Evolutionary conservation across 768 basidiomycete genomes (phyloP).

Genomic region (Austroboletus eburneus): DNA sequence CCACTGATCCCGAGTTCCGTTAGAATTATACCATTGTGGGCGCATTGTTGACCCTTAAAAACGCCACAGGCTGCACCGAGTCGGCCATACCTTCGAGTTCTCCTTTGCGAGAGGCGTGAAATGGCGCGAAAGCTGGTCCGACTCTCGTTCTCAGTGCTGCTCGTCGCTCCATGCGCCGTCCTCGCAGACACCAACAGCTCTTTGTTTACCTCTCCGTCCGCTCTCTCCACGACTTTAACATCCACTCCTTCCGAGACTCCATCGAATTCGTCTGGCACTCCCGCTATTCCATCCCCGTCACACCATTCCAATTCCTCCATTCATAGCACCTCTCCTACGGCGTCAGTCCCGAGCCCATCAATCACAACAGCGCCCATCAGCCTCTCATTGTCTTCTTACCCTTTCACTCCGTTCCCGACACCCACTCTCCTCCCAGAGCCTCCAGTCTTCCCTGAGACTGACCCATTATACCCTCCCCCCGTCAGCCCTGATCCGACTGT

Average conservation of each 20-base stretch:
- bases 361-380: slow-evolving; percentile 25
- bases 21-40: background rate
- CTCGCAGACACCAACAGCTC: background rate
- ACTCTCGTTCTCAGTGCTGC: background rate
- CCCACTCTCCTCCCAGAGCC: slow-evolving; percentile 53
- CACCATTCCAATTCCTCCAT: background rate
- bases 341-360: background rate
- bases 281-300: background rate
- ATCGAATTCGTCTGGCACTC: background rate
- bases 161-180: background rate
- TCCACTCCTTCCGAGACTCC: background rate
- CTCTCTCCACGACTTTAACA: background rate
- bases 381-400: slow-evolving; percentile 37
- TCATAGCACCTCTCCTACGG: slow-evolving; percentile 2
- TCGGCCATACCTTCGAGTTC: background rate
- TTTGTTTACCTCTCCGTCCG: background rate
- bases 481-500: slow-evolving; percentile 37
- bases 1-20: background rate
- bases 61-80: background rate
- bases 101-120: background rate
- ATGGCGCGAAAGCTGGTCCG: background rate
- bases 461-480: slow-evolving; percentile 55
- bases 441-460: slow-evolving; percentile 48
- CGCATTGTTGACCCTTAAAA: background rate
- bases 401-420: slow-evolving; percentile 59